Evolutionary conservation across 345 rosid species (phyloP).

Genomic region (Hibiscus trionum): DNA sequence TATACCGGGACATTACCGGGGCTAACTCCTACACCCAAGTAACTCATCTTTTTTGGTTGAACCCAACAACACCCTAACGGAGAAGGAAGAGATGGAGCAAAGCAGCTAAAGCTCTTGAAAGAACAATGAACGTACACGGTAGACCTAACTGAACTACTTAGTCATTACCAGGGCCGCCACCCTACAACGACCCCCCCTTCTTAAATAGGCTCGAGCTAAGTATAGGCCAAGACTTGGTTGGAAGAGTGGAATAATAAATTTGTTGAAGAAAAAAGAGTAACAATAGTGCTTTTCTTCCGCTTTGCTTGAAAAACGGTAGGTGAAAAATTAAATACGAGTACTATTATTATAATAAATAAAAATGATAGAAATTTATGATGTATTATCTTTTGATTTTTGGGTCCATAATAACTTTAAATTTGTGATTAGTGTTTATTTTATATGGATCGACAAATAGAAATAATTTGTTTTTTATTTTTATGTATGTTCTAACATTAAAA

Average conservation of each 20-base stretch:
- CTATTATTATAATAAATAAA: no score
- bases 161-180: not conserved
- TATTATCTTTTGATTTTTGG: no score
- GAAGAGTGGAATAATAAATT: not conserved
- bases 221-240: not conserved
- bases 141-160: not conserved
- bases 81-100: not conserved
- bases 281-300: not conserved
- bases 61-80: not conserved
- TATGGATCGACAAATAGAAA: no score
- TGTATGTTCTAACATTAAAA: no score
- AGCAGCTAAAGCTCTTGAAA: not conserved
- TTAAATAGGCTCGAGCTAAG: conserved; percentile 18
- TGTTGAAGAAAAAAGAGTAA: not conserved
- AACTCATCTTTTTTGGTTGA: conserved; percentile 36
- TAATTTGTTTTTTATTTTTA: no score
- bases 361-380: no score
- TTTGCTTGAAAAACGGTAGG: not conserved
- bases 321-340: not conserved
- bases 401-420: no score
- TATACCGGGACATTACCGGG: conserved; percentile 54
- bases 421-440: no score
- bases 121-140: not conserved
- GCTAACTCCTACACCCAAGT: conserved; percentile 56
- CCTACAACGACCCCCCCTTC: conserved; percentile 4